Base-by-base conservation (phyloP, 768 basidiomycete genomes). In the Termitomyces sp. region DNA sequence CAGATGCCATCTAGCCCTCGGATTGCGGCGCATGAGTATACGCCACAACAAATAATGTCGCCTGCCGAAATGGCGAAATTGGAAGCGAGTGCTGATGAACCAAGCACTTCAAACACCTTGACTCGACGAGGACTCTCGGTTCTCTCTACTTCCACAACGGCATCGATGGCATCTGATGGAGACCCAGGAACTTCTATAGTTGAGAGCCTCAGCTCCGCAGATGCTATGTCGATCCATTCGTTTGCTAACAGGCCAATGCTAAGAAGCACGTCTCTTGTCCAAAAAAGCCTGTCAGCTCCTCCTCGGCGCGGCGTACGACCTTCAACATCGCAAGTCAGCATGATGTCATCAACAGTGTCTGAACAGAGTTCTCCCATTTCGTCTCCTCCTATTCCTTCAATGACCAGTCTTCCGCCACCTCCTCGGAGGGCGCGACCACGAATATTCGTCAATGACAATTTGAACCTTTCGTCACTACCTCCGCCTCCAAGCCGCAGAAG, bases 11-110 rank as follows among this genome's bases (percentile, higher is more conserved):
- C 59, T 43, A 77, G 76, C 56, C 74, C 76, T 46, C 58, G 59
- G 14, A 64, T 64, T 23, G 54, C 66, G 9, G 58, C 61, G 4
- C 61, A 69, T 16, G 84, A 85, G 28, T 84, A 85, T 66, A 74
- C 71, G 5, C 83, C 84, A 8, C 83, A 86, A 64, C 79, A 79
- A 40, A 88, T 88, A 58, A 78, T 88, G 78, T 82, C 85, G 16
- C 81, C 83, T 23, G 84, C 82, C 17, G 83, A 86, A 55, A 77
- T 86, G 73, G 76, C 82, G 21, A 75, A 77, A 66, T 69, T 88
- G 10, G 85, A 86, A 63, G 82, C 79, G 42, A 74, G 77, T 67
- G 63, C 79, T 57, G 66, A 79, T 66, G 64, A 64, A 23, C 55
- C 62, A 45, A 61, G 62, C 49, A 54, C 64, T 53, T 63, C 63